Conservation (phyloP, 1,139 yeast species). For the Yamadazyma aaseri region DNA sequence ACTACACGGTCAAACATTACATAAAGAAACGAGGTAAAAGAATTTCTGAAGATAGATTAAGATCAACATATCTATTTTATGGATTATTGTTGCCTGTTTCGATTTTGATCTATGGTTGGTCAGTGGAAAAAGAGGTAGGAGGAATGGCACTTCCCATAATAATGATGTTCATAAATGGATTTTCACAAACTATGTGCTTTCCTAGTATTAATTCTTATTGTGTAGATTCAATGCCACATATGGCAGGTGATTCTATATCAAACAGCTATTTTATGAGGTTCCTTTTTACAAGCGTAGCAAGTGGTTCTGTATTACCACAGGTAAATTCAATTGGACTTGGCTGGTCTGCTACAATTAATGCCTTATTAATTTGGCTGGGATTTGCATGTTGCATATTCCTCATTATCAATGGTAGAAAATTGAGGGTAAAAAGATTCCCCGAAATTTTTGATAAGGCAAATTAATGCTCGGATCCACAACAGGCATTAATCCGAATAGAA, state of each 20-base stretch:
- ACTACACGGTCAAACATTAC: constrained; percentile 39
- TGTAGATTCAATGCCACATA: constrained; percentile 50
- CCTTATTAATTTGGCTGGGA: constrained; percentile 28
- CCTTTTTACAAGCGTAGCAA: constrained; percentile 47
- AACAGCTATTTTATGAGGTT: constrained; percentile 36
- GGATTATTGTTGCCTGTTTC: constrained; percentile 38
- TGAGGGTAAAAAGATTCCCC: constrained; percentile 27
- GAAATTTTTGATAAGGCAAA: constrained; percentile 14
- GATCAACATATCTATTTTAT: constrained; percentile 32
- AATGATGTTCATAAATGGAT: constrained; percentile 43
- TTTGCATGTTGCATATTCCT: constrained; percentile 14
- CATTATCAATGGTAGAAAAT: constrained; percentile 17
- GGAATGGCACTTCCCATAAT: constrained; percentile 54
- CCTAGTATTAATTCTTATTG: constrained; percentile 52
- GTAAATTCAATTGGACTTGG: constrained; percentile 50
- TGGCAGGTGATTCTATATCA: constrained; percentile 51
- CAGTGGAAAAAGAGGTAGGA: constrained; percentile 43
- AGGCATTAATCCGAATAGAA: not conserved
- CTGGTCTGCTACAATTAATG: constrained; percentile 46
- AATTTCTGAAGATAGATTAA: constrained; percentile 50
- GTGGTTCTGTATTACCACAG: constrained; percentile 44
- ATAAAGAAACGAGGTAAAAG: constrained; percentile 38
- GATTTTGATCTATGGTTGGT: constrained; percentile 52
- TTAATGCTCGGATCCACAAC: not conserved
- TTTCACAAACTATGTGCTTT: constrained; percentile 47